Conservation (phyloP, 2,329 filamentous ascomycete species). For the Fonsecaea pedrosoi region DNA sequence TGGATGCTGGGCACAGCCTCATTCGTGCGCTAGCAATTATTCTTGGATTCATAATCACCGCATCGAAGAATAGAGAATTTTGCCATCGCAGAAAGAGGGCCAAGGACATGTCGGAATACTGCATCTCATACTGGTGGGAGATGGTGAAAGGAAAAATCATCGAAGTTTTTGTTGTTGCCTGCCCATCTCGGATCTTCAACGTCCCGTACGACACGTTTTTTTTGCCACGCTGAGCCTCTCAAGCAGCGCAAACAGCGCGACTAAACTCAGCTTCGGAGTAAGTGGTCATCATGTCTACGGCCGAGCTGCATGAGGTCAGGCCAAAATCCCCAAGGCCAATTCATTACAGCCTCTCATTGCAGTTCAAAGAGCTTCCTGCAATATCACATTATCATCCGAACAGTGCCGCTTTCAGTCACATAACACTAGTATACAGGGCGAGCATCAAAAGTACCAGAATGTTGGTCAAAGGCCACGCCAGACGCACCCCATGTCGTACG, state of each 20-base stretch:
- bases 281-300: not conserved
- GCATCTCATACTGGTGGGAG: not conserved
- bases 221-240: constrained; percentile 3
- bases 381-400: not conserved
- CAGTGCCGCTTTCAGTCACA: not conserved
- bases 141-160: not conserved
- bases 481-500: not conserved
- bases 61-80: not conserved
- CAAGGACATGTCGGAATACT: not conserved
- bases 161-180: not conserved
- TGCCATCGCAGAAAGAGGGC: not conserved
- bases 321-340: not conserved
- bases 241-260: not conserved
- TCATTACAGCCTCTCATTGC: not conserved
- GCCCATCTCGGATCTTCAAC: not conserved
- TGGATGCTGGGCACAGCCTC: not conserved
- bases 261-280: not conserved
- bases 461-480: not conserved
- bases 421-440: not conserved
- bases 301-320: not conserved
- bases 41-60: constrained; percentile 2
- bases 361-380: not conserved
- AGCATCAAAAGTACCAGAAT: not conserved
- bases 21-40: not conserved
- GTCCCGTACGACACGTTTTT: not conserved